These are phyloP conservation scores for Penicillium canescens DNA, from an alignment of 495 filamentous ascomycete species.

Conservation along the genomic window DNA sequence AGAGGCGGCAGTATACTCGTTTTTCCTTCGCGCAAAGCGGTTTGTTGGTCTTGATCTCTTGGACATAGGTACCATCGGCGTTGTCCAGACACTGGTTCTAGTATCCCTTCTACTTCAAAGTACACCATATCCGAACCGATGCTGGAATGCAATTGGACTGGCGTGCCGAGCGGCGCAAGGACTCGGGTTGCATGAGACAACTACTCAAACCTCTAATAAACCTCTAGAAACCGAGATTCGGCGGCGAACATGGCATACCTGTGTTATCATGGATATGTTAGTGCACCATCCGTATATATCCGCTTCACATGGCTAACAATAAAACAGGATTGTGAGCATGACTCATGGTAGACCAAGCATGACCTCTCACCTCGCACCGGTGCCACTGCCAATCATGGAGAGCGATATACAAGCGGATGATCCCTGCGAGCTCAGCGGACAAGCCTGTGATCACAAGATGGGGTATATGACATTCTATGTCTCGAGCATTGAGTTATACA, in stretches of 20 bases:
- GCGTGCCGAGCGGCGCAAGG: conserved; percentile 49
- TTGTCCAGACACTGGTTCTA: conserved; percentile 48
- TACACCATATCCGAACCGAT: conserved; percentile 44
- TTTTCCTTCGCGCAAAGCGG: conserved; percentile 45
- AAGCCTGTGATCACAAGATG: conserved; percentile 21
- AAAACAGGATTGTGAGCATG: conserved; percentile 47
- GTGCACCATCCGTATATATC: conserved; percentile 4
- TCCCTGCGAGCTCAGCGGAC: conserved; percentile 22
- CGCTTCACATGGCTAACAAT: neutral
- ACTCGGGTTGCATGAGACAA: conserved; percentile 45
- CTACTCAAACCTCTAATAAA: conserved; percentile 18
- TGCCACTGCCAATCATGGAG: conserved; percentile 33
- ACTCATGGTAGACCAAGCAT: conserved; percentile 49
- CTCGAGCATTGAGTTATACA: conserved; percentile 41
- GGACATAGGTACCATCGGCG: conserved; percentile 41
- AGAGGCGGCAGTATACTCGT: conserved; percentile 36
- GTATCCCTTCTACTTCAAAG: conserved; percentile 45
- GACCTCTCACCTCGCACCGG: conserved; percentile 34
- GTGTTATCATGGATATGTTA: conserved; percentile 49
- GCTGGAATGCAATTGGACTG: conserved; percentile 50
- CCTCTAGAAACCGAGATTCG: conserved; percentile 42
- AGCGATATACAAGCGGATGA: conserved; percentile 12
- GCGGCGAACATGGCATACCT: conserved; percentile 50
- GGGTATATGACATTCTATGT: conserved; percentile 39
- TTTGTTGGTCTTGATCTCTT: conserved; percentile 47